Percentiles rank a stretch among this genome's conserved stretches.
phyloP scores from a whole-genome alignment of 331 rosid genomes.

The Rosa hybrid region DNA sequence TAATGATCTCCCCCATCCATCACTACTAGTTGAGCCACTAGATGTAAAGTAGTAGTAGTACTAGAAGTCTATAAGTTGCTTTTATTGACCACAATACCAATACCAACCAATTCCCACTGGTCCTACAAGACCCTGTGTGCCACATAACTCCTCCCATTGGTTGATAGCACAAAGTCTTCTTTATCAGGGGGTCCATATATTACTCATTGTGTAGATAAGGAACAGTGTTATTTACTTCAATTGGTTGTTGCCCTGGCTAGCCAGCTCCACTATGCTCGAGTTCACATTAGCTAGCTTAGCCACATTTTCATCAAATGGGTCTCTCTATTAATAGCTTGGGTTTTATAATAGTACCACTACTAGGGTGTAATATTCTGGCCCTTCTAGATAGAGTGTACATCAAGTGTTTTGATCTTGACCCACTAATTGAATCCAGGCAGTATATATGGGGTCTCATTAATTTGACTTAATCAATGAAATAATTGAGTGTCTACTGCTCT shows the following conservation, averaged over 20 bases:
- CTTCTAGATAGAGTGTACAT: conserved; percentile 4
- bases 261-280: neutral
- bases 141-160: conserved; percentile 55
- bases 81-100: conserved; percentile 49
- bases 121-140: conserved; percentile 43
- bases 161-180: conserved; percentile 1
- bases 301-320: neutral
- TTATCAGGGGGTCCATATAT: neutral
- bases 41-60: neutral
- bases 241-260: neutral
- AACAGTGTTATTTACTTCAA: neutral
- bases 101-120: conserved; percentile 12
- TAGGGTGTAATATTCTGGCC: neutral
- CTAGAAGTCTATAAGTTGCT: no score
- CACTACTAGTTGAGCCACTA: neutral
- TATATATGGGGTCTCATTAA: neutral
- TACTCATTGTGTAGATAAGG: neutral
- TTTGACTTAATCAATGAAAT: neutral
- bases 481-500: neutral
- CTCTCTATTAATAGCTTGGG: neutral
- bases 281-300: neutral
- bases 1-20: neutral
- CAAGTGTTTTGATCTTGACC: neutral
- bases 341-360: neutral
- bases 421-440: neutral